phyloP scores from a whole-genome alignment of 2,329 filamentous ascomycete species.

The Nemania sp. region DNA sequence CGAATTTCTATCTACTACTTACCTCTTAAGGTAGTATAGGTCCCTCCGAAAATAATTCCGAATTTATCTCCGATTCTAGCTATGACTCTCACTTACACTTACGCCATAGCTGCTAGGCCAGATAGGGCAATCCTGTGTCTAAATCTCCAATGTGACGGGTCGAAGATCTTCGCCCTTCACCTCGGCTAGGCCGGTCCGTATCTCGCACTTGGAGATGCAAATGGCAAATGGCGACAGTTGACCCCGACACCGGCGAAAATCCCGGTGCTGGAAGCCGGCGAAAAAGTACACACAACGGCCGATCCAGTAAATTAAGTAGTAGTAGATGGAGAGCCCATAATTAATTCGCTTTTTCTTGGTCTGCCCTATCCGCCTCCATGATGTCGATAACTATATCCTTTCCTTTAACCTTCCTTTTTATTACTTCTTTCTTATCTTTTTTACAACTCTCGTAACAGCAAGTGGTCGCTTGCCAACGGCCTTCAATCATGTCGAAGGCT shows the following conservation, averaged over 20 bases:
- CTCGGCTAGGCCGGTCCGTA: slow-evolving; percentile 21
- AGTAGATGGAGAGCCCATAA: no score
- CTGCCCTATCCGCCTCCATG: background rate
- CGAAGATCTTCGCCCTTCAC: background rate
- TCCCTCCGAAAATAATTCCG: slow-evolving; percentile 3
- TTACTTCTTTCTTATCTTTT: no score
- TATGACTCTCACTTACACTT: background rate
- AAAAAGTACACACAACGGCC: background rate
- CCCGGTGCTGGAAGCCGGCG: slow-evolving; percentile 13
- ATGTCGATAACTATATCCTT: slow-evolving; percentile 10
- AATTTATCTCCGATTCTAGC: slow-evolving; percentile 8
- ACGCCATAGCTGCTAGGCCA: background rate
- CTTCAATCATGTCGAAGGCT: slow-evolving; percentile 42
- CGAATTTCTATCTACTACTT: no score
- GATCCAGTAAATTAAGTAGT: no score
- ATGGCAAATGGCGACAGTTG: slow-evolving; percentile 18
- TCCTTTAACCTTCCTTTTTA: slow-evolving; percentile 6
- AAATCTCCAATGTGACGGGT: background rate
- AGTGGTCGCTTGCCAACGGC: background rate
- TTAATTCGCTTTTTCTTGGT: slow-evolving; percentile 24
- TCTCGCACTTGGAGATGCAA: slow-evolving; percentile 12
- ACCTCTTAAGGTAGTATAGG: no score
- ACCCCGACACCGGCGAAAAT: slow-evolving; percentile 28
- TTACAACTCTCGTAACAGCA: background rate
- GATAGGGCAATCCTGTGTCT: background rate